phyloP scores from a whole-genome alignment of 805 yeast species.

The Hanseniaspora lindneri region DNA sequence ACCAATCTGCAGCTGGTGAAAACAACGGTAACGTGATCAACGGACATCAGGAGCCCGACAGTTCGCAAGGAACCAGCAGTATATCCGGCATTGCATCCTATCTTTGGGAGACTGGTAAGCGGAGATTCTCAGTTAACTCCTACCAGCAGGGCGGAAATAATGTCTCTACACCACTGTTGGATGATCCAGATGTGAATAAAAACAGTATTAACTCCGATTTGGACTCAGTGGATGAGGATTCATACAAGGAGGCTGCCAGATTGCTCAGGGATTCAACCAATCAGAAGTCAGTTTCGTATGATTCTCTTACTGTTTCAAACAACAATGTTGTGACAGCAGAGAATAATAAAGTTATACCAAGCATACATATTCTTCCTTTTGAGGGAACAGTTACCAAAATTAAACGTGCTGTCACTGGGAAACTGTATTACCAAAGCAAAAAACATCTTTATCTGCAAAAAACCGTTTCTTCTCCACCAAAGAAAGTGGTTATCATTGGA shows the following conservation, averaged over 20 bases:
- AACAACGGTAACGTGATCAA: neutral
- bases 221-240: conserved; percentile 6
- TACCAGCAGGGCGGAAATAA: too few relatives aligned
- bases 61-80: neutral
- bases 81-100: neutral
- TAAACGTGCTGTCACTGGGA: neutral
- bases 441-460: neutral
- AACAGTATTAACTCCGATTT: neutral
- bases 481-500: conserved; percentile 70
- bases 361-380: neutral
- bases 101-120: conserved; percentile 10
- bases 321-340: neutral
- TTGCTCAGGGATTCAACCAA: conserved; percentile 6
- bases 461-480: conserved; percentile 24
- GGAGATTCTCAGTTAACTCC: conserved; percentile 14
- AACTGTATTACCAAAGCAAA: neutral
- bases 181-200: neutral
- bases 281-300: conserved; percentile 4
- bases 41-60: too few relatives aligned
- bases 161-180: too few relatives aligned
- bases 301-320: conserved; percentile 6
- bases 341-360: conserved; percentile 4
- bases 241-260: conserved; percentile 11
- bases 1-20: neutral
- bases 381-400: neutral